phyloP scores from a whole-genome alignment of 2,329 filamentous ascomycete species.

The Ophiostoma australiae region DNA sequence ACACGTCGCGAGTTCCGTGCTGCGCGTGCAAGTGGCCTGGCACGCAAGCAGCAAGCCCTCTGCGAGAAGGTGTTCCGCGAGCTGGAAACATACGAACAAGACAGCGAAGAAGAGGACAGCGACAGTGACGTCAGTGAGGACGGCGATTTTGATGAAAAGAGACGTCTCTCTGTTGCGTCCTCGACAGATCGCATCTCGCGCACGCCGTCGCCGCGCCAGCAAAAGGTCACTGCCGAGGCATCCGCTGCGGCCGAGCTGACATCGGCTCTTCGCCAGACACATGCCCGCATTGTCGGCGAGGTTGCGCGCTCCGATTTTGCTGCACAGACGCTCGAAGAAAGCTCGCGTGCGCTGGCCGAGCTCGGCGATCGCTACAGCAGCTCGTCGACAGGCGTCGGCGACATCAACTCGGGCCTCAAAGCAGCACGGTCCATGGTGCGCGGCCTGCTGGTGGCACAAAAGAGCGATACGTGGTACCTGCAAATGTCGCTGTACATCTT shows the following conservation, averaged over 20 bases:
- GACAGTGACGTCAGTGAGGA: constrained; percentile 28
- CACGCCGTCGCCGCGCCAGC: constrained; percentile 41
- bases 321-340: constrained; percentile 79
- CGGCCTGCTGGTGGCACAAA: constrained; percentile 78
- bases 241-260: constrained; percentile 81
- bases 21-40: constrained; percentile 73
- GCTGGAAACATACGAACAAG: constrained; percentile 55
- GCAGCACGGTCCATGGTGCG: constrained; percentile 70
- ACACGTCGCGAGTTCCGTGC: constrained; percentile 65
- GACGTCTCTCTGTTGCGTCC: constrained; percentile 35
- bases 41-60: constrained; percentile 63
- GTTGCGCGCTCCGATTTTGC: constrained; percentile 84
- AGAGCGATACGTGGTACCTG: constrained; percentile 97
- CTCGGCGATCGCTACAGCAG: constrained; percentile 76
- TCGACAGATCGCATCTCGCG: constrained; percentile 42
- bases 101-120: constrained; percentile 29
- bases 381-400: constrained; percentile 62
- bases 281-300: constrained; percentile 79
- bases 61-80: constrained; percentile 71
- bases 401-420: constrained; percentile 70
- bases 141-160: constrained; percentile 26
- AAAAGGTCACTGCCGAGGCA: constrained; percentile 47
- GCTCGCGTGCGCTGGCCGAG: constrained; percentile 72
- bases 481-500: constrained; percentile 85
- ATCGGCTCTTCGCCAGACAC: constrained; percentile 73